phyloP scores from a whole-genome alignment of 345 rosid genomes.

The Alliaria petiolata region DNA sequence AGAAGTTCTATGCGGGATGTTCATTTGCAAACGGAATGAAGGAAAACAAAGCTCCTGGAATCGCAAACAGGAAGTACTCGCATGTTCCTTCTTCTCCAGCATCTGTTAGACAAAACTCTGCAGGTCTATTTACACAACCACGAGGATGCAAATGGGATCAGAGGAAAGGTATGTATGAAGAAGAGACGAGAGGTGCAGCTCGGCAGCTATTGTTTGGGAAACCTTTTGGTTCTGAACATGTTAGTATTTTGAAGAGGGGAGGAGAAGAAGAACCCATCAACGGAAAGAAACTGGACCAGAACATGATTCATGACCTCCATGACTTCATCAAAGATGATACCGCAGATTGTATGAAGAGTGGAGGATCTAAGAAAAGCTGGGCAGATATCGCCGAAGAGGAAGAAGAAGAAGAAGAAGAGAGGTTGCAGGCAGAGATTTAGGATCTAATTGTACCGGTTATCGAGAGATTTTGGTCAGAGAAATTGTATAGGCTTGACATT shows the following conservation, averaged over 20 bases:
- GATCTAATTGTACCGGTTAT: neutral
- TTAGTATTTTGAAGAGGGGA: neutral
- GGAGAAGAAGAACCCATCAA: constrained; percentile 6
- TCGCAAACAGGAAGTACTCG: neutral
- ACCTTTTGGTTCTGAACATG: neutral
- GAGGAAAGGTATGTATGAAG: neutral
- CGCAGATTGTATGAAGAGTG: neutral
- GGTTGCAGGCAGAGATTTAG: neutral
- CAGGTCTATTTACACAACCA: constrained; percentile 42
- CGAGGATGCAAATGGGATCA: constrained; percentile 19
- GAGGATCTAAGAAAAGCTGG: constrained; percentile 63
- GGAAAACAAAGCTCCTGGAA: constrained; percentile 24
- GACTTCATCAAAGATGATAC: constrained; percentile 24
- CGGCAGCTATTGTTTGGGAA: constrained; percentile 32
- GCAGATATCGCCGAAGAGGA: constrained; percentile 84
- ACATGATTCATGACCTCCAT: constrained; percentile 31
- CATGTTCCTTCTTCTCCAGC: constrained; percentile 19
- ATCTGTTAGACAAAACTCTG: constrained; percentile 25
- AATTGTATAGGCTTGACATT: constrained; percentile 21
- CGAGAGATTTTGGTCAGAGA: no score
- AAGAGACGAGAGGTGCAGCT: constrained; percentile 27
- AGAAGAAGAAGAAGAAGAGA: constrained; percentile 36
- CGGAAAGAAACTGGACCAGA: constrained; percentile 27
- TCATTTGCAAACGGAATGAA: constrained; percentile 25
- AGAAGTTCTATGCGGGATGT: constrained; percentile 23